Base-by-base conservation (phyloP, 176 grass and related monocot species). In the Zea luxurians region DNA sequence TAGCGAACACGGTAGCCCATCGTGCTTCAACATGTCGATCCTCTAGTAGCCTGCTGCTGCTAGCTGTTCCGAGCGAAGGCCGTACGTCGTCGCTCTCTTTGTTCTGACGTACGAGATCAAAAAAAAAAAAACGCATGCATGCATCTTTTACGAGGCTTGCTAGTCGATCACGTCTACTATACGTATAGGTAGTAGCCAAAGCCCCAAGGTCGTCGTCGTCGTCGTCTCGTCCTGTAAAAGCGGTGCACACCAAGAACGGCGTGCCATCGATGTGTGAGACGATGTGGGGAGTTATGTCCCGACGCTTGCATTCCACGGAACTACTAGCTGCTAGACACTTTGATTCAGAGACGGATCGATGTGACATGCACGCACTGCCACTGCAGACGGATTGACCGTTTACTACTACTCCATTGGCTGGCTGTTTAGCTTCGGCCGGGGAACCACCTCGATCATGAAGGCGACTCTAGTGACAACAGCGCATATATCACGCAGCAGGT, bases 221-320 rank as follows among this genome's bases (percentile, higher is more conserved):
- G 44, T 70, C 44, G 67, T 34, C 10, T 48, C 44, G 45, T 69
- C 13, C 68, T 54, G 64, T 45, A 73, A 64, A 78, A 83, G 63
- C n/a, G 49, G 75, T 7, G 60, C 76, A n/a, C 73, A n/a, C 73
- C 13, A 21, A 34, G 17, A 61, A 49, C 2, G 21, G 11, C 35
- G 79, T 42, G 80, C 52, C 50, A 75, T 75, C 13, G 57, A 65
- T 78, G 82, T 36, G 76, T 37, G 62, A 83, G 76, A n/a, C n/a
- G n/a, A 64, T 27, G 80, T 47, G 74, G 80, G 82, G 55, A 61
- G 62, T 62, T 75, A 61, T 74, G 67, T 52, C 68, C 27, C 60
- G 10, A 79, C 21, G 80, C 76, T 79, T 84, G 81, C 63, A 80
- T 75, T 84, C 76, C 76, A 83, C 61, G 76, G 64, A 75, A 83